Percentiles rank a stretch among this genome's conserved stretches.
Evolutionary conservation across 768 basidiomycete genomes (phyloP).

Genomic region (Collybia mongolica): DNA sequence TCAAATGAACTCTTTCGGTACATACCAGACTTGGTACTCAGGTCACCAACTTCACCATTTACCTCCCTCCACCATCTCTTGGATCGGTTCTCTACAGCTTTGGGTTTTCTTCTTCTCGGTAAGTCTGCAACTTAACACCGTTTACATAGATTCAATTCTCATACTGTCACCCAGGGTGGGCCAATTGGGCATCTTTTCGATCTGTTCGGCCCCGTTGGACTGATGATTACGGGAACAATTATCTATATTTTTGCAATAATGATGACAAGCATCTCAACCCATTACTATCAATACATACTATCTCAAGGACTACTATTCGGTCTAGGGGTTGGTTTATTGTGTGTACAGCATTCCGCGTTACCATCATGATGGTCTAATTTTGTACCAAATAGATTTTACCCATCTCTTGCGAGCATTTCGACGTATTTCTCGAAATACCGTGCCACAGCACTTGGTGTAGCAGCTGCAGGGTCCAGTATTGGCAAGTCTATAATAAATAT

Average conservation of each 20-base stretch:
- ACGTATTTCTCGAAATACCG: slow-evolving; percentile 66
- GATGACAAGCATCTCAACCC: slow-evolving; percentile 55
- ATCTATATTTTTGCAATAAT: slow-evolving; percentile 52
- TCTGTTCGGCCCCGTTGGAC: slow-evolving; percentile 50
- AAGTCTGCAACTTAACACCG: slow-evolving; percentile 18
- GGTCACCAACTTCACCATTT: slow-evolving; percentile 52
- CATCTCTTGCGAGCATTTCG: slow-evolving; percentile 62
- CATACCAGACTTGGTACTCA: slow-evolving; percentile 68
- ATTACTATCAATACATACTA: slow-evolving; percentile 62
- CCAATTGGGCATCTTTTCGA: slow-evolving; percentile 63
- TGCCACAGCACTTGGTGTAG: slow-evolving; percentile 71
- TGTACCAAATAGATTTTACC: slow-evolving; percentile 57
- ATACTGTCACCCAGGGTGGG: slow-evolving; percentile 45
- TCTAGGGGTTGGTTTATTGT: slow-evolving; percentile 64
- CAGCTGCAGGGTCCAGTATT: slow-evolving; percentile 65
- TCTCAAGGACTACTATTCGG: slow-evolving; percentile 67
- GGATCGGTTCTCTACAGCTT: slow-evolving; percentile 70
- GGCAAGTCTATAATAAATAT: slow-evolving; percentile 33
- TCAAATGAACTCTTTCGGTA: slow-evolving; percentile 70
- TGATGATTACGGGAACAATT: slow-evolving; percentile 52
- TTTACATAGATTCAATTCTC: neutral
- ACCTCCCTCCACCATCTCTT: slow-evolving; percentile 58
- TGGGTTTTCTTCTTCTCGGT: slow-evolving; percentile 73
- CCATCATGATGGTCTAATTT: slow-evolving; percentile 4
- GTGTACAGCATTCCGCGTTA: slow-evolving; percentile 22